phyloP scores from a whole-genome alignment of 179 eudicot species.

The Amaranthus tricolor region DNA sequence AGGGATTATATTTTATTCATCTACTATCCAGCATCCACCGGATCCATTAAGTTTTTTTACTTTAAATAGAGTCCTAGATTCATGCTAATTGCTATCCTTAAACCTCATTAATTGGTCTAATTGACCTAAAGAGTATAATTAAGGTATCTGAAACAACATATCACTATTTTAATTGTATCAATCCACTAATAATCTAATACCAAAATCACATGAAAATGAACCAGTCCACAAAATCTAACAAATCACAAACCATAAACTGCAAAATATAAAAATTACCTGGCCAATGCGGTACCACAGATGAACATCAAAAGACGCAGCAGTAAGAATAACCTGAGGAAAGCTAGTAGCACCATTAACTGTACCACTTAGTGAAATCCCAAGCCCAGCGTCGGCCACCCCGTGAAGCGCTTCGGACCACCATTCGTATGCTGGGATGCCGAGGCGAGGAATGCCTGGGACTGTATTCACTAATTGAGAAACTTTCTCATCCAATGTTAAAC shows the following conservation, averaged over 20 bases:
- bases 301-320: slow-evolving; percentile 80
- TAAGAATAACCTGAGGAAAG: slow-evolving; percentile 82
- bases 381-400: slow-evolving; percentile 70
- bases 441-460: slow-evolving; percentile 64
- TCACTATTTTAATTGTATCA: not conserved
- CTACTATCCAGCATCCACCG: too few species aligned
- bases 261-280: slow-evolving; percentile 39
- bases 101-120: too few species aligned
- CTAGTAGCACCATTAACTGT: slow-evolving; percentile 48
- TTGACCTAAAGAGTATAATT: not conserved
- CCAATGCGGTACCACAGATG: slow-evolving; percentile 81
- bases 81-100: too few species aligned
- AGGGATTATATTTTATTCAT: too few species aligned
- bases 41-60: too few species aligned
- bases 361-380: slow-evolving; percentile 39
- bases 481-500: slow-evolving; percentile 77
- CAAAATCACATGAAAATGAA: not conserved
- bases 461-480: slow-evolving; percentile 54
- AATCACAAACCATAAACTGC: not conserved
- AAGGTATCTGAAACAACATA: not conserved
- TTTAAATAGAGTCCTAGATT: too few species aligned
- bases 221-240: not conserved
- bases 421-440: slow-evolving; percentile 68
- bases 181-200: not conserved
- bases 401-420: slow-evolving; percentile 98